A percentile compares a stretch with the other conserved stretches of the same genome.
These are phyloP conservation scores for Boletus sensibilis DNA, from an alignment of 768 basidiomycete genomes.

Conservation along the genomic window DNA sequence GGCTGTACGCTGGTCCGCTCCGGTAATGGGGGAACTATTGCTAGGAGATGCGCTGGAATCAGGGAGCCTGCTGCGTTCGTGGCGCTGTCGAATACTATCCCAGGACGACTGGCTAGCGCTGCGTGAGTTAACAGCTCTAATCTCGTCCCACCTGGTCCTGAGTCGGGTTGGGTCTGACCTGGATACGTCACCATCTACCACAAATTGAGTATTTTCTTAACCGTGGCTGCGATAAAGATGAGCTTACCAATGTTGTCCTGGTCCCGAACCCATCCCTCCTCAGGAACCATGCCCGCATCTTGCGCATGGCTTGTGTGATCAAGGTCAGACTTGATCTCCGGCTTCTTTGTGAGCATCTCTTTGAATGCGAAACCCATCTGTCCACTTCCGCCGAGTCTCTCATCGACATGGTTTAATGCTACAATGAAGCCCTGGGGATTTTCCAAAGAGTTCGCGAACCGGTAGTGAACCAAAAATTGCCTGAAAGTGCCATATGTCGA, in stretches of 20 bases:
- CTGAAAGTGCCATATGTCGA: slow-evolving; percentile 35
- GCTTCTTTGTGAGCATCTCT: slow-evolving; percentile 24
- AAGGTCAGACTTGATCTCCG: slow-evolving; percentile 5
- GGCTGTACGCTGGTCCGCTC: slow-evolving; percentile 35
- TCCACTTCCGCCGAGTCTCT: slow-evolving; percentile 33
- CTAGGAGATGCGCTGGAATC: slow-evolving; percentile 5
- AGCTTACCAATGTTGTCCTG: slow-evolving; percentile 16
- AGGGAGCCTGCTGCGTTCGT: slow-evolving; percentile 38
- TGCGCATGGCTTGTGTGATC: slow-evolving; percentile 3
- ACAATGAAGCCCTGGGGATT: slow-evolving; percentile 30
- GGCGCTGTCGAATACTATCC: slow-evolving; percentile 64
- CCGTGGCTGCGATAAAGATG: neutral
- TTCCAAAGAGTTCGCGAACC: slow-evolving; percentile 32
- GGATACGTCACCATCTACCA: slow-evolving; percentile 5
- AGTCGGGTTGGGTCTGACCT: slow-evolving; percentile 10
- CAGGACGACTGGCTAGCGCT: slow-evolving; percentile 53
- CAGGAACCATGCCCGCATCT: slow-evolving; percentile 9
- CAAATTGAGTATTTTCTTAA: neutral
- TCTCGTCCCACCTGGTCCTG: slow-evolving; percentile 61
- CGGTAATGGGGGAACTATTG: slow-evolving; percentile 7
- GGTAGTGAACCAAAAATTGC: slow-evolving; percentile 29
- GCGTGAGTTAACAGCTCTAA: slow-evolving; percentile 53
- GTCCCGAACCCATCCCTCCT: slow-evolving; percentile 16
- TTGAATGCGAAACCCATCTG: slow-evolving; percentile 25
- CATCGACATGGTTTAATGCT: slow-evolving; percentile 33